Evolutionary conservation across 192 early-diverging fungal species (phyloP), one percentile per base, ranked within the genome.

Genomic region (Coemansia sp.): DNA sequence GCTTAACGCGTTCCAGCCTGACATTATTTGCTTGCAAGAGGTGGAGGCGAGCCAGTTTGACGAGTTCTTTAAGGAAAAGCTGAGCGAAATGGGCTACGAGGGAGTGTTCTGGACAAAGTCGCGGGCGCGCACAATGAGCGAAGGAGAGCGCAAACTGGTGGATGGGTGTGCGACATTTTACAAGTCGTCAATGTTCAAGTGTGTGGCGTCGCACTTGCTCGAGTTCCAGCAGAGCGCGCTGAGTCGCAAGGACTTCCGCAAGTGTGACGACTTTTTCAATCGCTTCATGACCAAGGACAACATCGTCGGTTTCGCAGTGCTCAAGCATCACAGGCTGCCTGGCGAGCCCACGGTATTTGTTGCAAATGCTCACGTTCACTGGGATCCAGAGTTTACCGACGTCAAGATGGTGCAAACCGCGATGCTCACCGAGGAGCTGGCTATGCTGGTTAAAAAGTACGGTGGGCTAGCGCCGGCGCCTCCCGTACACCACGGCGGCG

Each of bases 221-320:
- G 97, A 99, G 81, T 99, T 94, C 84, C 94, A 96, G 76, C 95
- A 95, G 72, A 85, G 91, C 60, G 94, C 93, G 11, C 86, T 96
- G 76, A 87, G 89, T 59, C 79, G 91, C 66, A 87, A 90, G 26
- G 95, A 96, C 68, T 91, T 96, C 43, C 90, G 91, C 43, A 89
- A 93, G 73, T 89, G 88, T 37, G 95, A 93, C 33, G 97, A 97
- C 73, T 89, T 97, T 41, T 95, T 95, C 75, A 96, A 99, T 74
- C 91, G 97, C 26, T 94, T 99, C 16, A 96, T 95, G 92, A 89
- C 94, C 55, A 95, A 95, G 79, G 97, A 99, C 82, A 94, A 99
- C 68, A 91, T 99, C 65, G 91, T 91, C 12, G 85, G 93, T 6
- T 85, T 96, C 55, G 85, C 88, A 12, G 74, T 96, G 35, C 83